These are phyloP conservation scores for Ramichloridium luteum DNA, from an alignment of 2,329 filamentous ascomycete species.

Conservation along the genomic window DNA sequence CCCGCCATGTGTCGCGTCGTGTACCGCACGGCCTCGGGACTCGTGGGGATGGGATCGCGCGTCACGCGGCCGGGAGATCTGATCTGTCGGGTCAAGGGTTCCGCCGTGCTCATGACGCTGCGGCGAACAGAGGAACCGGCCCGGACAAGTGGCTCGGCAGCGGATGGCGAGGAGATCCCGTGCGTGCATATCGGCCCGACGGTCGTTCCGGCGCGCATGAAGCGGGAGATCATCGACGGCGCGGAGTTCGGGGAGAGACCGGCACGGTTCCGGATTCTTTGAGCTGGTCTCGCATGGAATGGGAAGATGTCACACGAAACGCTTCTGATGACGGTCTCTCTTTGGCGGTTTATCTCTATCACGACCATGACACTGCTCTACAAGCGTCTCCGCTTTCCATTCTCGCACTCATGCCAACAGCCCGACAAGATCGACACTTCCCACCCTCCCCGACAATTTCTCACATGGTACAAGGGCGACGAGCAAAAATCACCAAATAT, in stretches of 20 bases:
- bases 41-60: background rate
- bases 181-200: background rate
- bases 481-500: too few species aligned
- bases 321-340: too few species aligned
- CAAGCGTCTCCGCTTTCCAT: too few species aligned
- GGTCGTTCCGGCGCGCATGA: background rate
- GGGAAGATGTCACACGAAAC: too few species aligned
- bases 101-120: background rate
- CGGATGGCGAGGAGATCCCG: background rate
- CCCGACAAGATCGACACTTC: too few species aligned
- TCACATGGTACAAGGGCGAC: too few species aligned
- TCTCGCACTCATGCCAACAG: too few species aligned
- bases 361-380: too few species aligned
- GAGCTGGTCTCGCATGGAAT: too few species aligned
- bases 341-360: too few species aligned
- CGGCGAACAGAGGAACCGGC: background rate
- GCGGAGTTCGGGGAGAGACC: background rate
- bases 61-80: slow-evolving; percentile 1
- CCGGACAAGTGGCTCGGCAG: background rate
- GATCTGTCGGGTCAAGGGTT: background rate
- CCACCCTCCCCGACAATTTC: too few species aligned
- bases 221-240: background rate
- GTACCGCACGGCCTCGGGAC: background rate
- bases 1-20: background rate
- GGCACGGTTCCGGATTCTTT: background rate